Conservation (phyloP, 176 grass and related monocot species). For the Aegilops bicornis region DNA sequence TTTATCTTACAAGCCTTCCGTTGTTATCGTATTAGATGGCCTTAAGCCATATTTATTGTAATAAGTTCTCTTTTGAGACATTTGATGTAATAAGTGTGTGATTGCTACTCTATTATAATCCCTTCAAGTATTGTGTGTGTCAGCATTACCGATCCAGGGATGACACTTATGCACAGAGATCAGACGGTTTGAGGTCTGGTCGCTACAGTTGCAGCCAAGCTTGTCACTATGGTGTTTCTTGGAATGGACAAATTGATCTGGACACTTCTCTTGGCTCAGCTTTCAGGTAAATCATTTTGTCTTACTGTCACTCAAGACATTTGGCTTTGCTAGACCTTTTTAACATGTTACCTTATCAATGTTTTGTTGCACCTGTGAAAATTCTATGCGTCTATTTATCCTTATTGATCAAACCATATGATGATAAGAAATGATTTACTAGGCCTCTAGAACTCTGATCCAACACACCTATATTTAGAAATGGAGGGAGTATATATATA, state of each 20-base stretch:
- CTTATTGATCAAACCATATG: background rate
- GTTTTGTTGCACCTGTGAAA: background rate
- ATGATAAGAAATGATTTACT: background rate
- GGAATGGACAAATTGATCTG: background rate
- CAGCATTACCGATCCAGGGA: too few relatives aligned
- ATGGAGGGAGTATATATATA: too few relatives aligned
- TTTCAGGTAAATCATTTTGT: conserved; percentile 11
- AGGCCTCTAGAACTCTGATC: background rate
- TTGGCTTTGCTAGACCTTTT: background rate
- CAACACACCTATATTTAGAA: background rate
- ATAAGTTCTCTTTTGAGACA: too few relatives aligned
- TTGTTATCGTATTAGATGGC: too few relatives aligned
- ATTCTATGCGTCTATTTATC: background rate
- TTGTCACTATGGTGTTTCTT: background rate
- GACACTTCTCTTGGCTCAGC: background rate
- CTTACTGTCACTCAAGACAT: background rate
- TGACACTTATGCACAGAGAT: too few relatives aligned
- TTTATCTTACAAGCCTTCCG: too few relatives aligned
- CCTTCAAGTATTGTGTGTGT: too few relatives aligned
- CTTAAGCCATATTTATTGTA: too few relatives aligned
- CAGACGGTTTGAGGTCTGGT: too few relatives aligned
- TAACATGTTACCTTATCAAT: background rate
- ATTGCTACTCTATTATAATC: too few relatives aligned
- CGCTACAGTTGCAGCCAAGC: background rate
- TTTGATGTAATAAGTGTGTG: too few relatives aligned